Evolutionary conservation across 768 basidiomycete genomes (phyloP).

Genomic region (Auricularia auricula-judae): DNA sequence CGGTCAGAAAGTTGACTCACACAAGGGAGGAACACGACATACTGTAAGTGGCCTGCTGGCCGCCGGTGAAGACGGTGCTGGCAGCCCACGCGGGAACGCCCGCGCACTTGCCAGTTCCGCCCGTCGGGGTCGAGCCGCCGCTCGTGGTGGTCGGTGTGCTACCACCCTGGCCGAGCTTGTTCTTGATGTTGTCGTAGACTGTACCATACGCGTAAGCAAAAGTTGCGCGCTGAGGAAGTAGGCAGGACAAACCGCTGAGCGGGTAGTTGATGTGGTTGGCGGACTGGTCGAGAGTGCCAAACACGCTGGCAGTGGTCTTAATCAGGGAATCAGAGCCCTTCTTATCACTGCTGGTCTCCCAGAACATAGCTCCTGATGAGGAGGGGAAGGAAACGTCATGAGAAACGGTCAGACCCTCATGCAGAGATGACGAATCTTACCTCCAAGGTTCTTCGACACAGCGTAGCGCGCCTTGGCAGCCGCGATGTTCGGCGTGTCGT

Average conservation of each 20-base stretch:
- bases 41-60: slow-evolving; percentile 36
- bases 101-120: slow-evolving; percentile 15
- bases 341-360: slow-evolving; percentile 57
- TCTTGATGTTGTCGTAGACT: slow-evolving; percentile 14
- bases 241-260: slow-evolving; percentile 3
- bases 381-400: no score
- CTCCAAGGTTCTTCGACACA: slow-evolving; percentile 37
- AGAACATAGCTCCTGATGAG: slow-evolving; percentile 49
- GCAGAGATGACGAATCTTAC: neutral
- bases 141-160: slow-evolving; percentile 11
- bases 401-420: neutral
- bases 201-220: slow-evolving; percentile 1
- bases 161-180: slow-evolving; percentile 13
- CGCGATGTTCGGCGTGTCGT: slow-evolving; percentile 64
- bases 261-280: slow-evolving; percentile 43
- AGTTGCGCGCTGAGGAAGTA: slow-evolving; percentile 2
- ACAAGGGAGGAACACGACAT: slow-evolving; percentile 11
- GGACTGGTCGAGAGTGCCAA: slow-evolving; percentile 50
- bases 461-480: slow-evolving; percentile 60
- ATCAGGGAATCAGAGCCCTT: slow-evolving; percentile 47
- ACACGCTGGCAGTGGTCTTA: slow-evolving; percentile 30
- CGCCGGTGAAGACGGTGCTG: slow-evolving; percentile 36
- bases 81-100: slow-evolving; percentile 40
- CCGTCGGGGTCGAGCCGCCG: slow-evolving; percentile 15
- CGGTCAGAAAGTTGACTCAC: neutral